phyloP scores from a whole-genome alignment of 106 monocot genomes.

The Allium cepa region DNA sequence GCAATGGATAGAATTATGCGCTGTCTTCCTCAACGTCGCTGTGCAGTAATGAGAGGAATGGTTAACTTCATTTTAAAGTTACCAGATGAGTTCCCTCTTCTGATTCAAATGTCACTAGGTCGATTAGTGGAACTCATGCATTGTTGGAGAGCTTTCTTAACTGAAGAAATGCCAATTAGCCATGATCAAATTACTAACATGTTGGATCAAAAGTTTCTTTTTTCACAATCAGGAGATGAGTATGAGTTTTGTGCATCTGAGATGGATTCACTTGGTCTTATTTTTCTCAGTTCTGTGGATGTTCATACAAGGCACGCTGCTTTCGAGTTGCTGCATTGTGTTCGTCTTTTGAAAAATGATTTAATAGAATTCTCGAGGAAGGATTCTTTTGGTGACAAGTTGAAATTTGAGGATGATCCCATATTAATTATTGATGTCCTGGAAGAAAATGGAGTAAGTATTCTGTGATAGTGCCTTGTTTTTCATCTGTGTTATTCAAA shows the following conservation, averaged over 20 bases:
- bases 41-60: conserved; percentile 95
- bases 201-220: conserved; percentile 34
- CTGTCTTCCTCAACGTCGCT: conserved; percentile 83
- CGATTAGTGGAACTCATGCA: conserved; percentile 90
- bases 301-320: conserved; percentile 92
- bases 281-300: conserved; percentile 94
- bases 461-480: neutral
- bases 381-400: conserved; percentile 33
- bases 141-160: conserved; percentile 81
- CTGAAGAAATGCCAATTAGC: conserved; percentile 51
- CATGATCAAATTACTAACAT: conserved; percentile 37
- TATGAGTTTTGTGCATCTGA: conserved; percentile 75
- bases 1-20: conserved; percentile 83
- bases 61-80: conserved; percentile 86
- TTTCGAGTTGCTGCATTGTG: conserved; percentile 76
- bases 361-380: conserved; percentile 30
- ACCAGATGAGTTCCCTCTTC: conserved; percentile 96
- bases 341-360: conserved; percentile 77
- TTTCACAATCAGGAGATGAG: conserved; percentile 39
- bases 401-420: conserved; percentile 65
- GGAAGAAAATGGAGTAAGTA: conserved; percentile 96
- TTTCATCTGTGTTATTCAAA: neutral
- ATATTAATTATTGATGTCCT: conserved; percentile 91
- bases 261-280: conserved; percentile 96
- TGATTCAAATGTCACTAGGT: conserved; percentile 83